These are phyloP conservation scores for Trichophyton equinum DNA, from an alignment of 2,329 filamentous ascomycete species.

Conservation along the genomic window DNA sequence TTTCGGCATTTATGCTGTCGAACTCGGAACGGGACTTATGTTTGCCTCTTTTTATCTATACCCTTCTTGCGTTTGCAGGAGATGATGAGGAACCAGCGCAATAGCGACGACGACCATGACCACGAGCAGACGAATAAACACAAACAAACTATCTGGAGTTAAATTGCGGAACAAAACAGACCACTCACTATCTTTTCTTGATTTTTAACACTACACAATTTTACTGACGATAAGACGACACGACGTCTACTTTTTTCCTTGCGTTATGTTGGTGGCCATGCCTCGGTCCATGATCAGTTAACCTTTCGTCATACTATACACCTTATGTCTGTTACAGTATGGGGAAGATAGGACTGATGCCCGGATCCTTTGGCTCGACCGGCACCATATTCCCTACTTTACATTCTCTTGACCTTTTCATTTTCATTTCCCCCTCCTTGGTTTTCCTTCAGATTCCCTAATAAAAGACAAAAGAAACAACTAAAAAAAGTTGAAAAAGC, in stretches of 20 bases:
- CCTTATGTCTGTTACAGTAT: neutral
- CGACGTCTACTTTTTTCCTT: neutral
- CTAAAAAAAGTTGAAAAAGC: neutral
- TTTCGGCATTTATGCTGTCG: neutral
- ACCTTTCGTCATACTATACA: neutral
- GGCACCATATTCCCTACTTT: neutral
- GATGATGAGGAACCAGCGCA: neutral
- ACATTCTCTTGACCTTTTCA: neutral
- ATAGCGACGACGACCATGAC: neutral
- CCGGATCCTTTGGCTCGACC: neutral
- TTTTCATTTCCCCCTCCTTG: neutral
- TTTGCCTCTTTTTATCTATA: neutral
- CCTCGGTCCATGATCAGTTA: neutral
- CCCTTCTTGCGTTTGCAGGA: neutral
- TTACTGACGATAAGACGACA: neutral
- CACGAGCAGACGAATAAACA: neutral
- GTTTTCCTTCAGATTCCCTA: neutral
- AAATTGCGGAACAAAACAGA: neutral
- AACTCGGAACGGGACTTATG: neutral
- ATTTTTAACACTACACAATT: neutral
- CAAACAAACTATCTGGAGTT: neutral
- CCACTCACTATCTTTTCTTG: neutral
- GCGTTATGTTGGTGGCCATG: neutral
- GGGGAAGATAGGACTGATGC: neutral
- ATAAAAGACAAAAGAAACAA: neutral